phyloP scores from a whole-genome alignment of 805 yeast species.

The Candida stauntonica region DNA sequence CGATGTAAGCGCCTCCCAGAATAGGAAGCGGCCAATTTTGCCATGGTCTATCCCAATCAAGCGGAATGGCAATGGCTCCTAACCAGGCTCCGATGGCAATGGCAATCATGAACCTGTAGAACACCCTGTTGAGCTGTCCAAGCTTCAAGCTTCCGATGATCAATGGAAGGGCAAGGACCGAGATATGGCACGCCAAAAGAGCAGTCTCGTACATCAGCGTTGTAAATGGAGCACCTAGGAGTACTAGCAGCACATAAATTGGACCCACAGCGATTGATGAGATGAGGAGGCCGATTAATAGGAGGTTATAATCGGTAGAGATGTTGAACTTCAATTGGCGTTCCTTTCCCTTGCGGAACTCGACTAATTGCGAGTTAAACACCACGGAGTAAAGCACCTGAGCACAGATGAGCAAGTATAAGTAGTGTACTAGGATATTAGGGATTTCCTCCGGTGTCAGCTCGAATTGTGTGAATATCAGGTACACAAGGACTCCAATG shows the following conservation, averaged over 20 bases:
- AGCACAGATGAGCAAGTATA: background rate
- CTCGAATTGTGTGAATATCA: constrained; percentile 5
- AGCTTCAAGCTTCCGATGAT: constrained; percentile 50
- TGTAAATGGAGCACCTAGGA: constrained; percentile 80
- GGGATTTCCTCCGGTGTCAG: constrained; percentile 3
- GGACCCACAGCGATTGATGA: constrained; percentile 24
- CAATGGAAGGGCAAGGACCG: constrained; percentile 59
- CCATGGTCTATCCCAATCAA: constrained; percentile 98
- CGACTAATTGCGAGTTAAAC: constrained; percentile 8
- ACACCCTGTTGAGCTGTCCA: constrained; percentile 30
- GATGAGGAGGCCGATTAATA: constrained; percentile 14
- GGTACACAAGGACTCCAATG: constrained; percentile 2
- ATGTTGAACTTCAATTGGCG: constrained; percentile 7
- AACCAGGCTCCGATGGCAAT: constrained; percentile 74
- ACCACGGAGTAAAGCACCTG: constrained; percentile 9
- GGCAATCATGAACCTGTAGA: constrained; percentile 31
- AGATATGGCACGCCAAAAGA: constrained; percentile 55
- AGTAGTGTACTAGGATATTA: constrained; percentile 1
- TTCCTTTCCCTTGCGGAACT: constrained; percentile 7
- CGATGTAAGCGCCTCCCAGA: constrained; percentile 70
- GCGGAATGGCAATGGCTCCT: constrained; percentile 89
- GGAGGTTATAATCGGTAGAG: constrained; percentile 5
- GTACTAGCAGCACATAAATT: constrained; percentile 37
- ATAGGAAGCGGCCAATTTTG: constrained; percentile 93
- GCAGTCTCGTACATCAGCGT: constrained; percentile 50